Evolutionary conservation across 1,139 yeast species (phyloP).

Genomic region (Lodderomyces pseudojiufengensis): DNA sequence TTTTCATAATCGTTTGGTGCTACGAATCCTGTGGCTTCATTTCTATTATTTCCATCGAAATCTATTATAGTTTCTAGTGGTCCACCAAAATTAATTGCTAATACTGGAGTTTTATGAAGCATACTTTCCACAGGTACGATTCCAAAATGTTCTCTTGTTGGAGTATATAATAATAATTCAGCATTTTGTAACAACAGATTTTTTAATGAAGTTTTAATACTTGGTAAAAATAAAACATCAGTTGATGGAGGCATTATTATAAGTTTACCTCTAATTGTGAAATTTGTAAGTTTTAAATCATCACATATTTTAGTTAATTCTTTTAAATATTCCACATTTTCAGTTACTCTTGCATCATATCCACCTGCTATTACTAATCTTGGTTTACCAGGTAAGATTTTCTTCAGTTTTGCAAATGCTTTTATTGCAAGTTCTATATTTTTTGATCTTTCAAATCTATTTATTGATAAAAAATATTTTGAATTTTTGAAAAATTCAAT

Average conservation of each 20-base stretch:
- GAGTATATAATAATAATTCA: slow-evolving; percentile 75
- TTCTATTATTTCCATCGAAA: slow-evolving; percentile 32
- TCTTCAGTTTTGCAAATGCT: slow-evolving; percentile 48
- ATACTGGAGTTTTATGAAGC: slow-evolving; percentile 76
- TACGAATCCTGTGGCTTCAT: slow-evolving; percentile 73
- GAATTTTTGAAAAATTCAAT: slow-evolving; percentile 28
- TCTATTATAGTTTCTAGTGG: slow-evolving; percentile 78
- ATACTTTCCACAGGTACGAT: slow-evolving; percentile 96
- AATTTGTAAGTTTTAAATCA: slow-evolving; percentile 39
- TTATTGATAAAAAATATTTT: slow-evolving; percentile 65
- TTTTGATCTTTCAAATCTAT: slow-evolving; percentile 86
- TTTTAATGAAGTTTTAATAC: slow-evolving; percentile 65
- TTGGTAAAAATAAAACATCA: slow-evolving; percentile 74
- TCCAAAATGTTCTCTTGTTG: slow-evolving; percentile 91
- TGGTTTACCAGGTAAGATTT: slow-evolving; percentile 15
- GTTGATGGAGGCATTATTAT: slow-evolving; percentile 33
- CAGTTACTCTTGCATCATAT: slow-evolving; percentile 70
- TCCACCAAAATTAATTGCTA: slow-evolving; percentile 89
- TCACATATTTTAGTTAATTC: slow-evolving; percentile 56
- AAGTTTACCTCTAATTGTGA: slow-evolving; percentile 48
- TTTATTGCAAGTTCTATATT: slow-evolving; percentile 73
- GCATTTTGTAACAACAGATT: slow-evolving; percentile 58
- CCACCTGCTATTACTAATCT: slow-evolving; percentile 87
- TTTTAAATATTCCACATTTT: slow-evolving; percentile 68
- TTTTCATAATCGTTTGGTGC: slow-evolving; percentile 48